Evolutionary conservation across 345 rosid genomes (phyloP).

Genomic region (Anastatica hierochuntica): DNA sequence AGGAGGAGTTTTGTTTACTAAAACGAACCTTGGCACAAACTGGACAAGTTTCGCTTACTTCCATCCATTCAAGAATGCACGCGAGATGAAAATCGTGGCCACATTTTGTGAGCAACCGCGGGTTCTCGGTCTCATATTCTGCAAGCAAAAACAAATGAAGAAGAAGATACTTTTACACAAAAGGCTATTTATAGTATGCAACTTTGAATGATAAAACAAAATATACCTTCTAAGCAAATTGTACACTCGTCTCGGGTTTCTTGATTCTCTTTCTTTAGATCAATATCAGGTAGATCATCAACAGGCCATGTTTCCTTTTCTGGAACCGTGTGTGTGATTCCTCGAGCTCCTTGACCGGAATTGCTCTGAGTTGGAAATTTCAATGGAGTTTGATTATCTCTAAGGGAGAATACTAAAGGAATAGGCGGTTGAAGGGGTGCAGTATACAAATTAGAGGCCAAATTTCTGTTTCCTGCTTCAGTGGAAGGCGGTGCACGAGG

Average conservation of each 20-base stretch:
- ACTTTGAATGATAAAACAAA: background rate
- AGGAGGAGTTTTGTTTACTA: background rate
- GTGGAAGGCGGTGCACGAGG: slow-evolving; percentile 38
- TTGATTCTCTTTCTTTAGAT: slow-evolving; percentile 30
- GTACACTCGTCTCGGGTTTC: slow-evolving; percentile 63
- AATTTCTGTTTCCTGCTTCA: slow-evolving; percentile 48
- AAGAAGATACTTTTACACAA: background rate
- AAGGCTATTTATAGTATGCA: background rate
- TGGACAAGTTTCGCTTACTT: slow-evolving; percentile 88
- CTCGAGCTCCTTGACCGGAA: slow-evolving; percentile 27
- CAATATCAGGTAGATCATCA: slow-evolving; percentile 29
- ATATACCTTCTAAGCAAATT: slow-evolving; percentile 82
- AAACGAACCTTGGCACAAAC: slow-evolving; percentile 76
- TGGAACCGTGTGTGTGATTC: slow-evolving; percentile 30
- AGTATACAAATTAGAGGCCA: slow-evolving; percentile 50
- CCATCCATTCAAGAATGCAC: slow-evolving; percentile 93
- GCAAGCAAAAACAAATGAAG: slow-evolving; percentile 15
- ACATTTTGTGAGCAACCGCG: slow-evolving; percentile 64
- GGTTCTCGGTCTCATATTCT: slow-evolving; percentile 82
- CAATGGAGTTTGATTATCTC: slow-evolving; percentile 35
- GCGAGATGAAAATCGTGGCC: slow-evolving; percentile 84
- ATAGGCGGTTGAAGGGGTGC: slow-evolving; percentile 70
- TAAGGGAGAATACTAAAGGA: slow-evolving; percentile 39
- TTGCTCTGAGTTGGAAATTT: slow-evolving; percentile 36
- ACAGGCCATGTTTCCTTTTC: slow-evolving; percentile 39